These are phyloP conservation scores for Suillus ampliporus DNA, from an alignment of 768 basidiomycete species.

Conservation along the genomic window DNA sequence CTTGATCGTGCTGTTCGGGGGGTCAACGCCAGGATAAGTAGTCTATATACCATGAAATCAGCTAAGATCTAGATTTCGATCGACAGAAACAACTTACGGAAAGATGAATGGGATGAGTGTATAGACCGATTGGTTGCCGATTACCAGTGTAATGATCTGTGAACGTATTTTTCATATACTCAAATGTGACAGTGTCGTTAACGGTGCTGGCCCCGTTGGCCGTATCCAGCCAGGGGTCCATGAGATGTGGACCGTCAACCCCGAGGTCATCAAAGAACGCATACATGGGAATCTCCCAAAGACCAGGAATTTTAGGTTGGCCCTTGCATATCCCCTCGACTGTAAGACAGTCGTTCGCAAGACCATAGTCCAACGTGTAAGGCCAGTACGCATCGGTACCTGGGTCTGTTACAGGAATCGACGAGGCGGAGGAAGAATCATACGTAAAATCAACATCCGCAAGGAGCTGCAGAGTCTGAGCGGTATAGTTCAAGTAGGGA, in stretches of 20 bases:
- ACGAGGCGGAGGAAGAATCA: conserved; percentile 66
- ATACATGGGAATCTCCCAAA: conserved; percentile 90
- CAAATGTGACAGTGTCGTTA: conserved; percentile 68
- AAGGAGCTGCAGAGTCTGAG: conserved; percentile 65
- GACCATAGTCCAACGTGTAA: conserved; percentile 78
- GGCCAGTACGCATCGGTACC: conserved; percentile 84
- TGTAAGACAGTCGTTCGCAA: conserved; percentile 77
- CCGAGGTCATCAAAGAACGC: conserved; percentile 70
- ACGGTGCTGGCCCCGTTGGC: conserved; percentile 55
- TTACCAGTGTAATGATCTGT: conserved; percentile 75
- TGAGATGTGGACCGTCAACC: conserved; percentile 63
- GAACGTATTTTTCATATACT: conserved; percentile 78
- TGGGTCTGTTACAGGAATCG: conserved; percentile 68
- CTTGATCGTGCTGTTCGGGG: conserved; percentile 57
- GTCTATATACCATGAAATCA: conserved; percentile 38
- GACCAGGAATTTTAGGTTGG: conserved; percentile 70
- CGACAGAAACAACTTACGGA: conserved; percentile 42
- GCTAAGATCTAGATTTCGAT: not conserved
- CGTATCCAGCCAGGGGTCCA: conserved; percentile 83
- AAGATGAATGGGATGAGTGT: conserved; percentile 82
- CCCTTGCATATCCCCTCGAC: conserved; percentile 66
- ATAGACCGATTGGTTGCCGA: conserved; percentile 80
- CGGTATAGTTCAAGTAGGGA: conserved; percentile 71
- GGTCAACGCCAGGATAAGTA: conserved; percentile 63
- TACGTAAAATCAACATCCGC: conserved; percentile 66